A percentile compares a stretch with the other conserved stretches of the same genome.
Evolutionary conservation across 306 rosid genomes (phyloP).

Genomic region (Notholithocarpus densiflorus): DNA sequence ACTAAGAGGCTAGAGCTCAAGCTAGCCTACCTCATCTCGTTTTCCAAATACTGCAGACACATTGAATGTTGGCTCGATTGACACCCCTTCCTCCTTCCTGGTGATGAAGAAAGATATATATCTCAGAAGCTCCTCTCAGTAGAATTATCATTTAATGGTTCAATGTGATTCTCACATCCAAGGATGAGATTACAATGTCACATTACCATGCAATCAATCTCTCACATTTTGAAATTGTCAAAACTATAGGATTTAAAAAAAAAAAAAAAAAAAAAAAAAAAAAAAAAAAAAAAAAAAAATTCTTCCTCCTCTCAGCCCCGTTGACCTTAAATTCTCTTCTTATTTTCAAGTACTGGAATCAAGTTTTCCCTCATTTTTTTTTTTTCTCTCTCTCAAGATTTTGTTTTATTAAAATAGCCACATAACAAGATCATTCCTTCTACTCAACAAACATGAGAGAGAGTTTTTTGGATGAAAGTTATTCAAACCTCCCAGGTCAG

Average conservation of each 20-base stretch:
- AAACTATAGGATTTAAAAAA: not conserved
- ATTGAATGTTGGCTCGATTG: slow-evolving; percentile 69
- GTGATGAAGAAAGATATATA: slow-evolving; percentile 11
- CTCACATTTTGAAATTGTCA: not conserved
- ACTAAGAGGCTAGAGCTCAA: not conserved
- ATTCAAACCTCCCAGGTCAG: not conserved
- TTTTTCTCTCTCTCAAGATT: not conserved
- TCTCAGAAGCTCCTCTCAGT: slow-evolving; percentile 13
- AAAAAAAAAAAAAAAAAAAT: not conserved
- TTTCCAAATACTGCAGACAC: slow-evolving; percentile 89
- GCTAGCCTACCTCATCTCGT: slow-evolving; percentile 75
- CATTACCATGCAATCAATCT: not conserved
- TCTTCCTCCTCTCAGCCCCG: not conserved
- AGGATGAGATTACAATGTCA: not conserved
- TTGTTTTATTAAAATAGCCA: not conserved
- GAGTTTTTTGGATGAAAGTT: not conserved
- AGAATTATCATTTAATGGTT: slow-evolving; percentile 16
- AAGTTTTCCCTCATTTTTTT: not conserved
- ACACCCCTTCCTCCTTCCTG: slow-evolving; percentile 89
- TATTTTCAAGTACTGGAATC: not conserved
- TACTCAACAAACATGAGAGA: not conserved
- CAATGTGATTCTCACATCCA: slow-evolving; percentile 2
- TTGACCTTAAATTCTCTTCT: not conserved
- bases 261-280: not conserved
- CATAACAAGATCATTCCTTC: not conserved